A percentile compares a stretch with the other conserved stretches of the same genome.
phyloP scores from a whole-genome alignment of 257 asterid genomes.

The Haberlea rhodopensis region DNA sequence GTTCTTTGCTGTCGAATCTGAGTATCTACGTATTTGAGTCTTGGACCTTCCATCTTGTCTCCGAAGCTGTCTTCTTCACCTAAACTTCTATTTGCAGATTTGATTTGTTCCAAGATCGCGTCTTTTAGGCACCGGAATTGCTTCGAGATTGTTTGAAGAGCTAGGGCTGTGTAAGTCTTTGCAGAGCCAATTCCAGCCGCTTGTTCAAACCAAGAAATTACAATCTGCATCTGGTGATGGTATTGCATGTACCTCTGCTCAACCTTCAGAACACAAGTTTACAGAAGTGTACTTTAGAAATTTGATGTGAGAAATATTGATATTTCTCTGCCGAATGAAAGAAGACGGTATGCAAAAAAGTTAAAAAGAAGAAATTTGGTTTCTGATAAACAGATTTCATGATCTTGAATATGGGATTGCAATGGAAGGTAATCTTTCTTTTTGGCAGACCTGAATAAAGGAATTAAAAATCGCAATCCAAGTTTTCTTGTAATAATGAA shows the following conservation, averaged over 20 bases:
- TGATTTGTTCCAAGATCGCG: conserved; percentile 72
- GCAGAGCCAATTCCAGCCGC: conserved; percentile 87
- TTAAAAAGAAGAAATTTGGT: neutral
- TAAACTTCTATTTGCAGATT: conserved; percentile 63
- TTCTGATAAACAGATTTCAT: neutral
- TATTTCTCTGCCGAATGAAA: neutral
- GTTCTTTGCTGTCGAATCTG: conserved; percentile 93
- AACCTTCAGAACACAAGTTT: conserved; percentile 45
- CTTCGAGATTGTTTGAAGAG: conserved; percentile 85
- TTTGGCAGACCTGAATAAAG: neutral
- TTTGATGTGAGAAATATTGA: neutral
- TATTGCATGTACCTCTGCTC: conserved; percentile 95
- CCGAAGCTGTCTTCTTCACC: conserved; percentile 73
- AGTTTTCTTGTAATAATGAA: conserved; percentile 1
- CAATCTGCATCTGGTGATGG: conserved; percentile 90
- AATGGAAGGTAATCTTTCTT: neutral
- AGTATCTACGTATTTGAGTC: conserved; percentile 84
- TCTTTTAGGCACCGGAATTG: conserved; percentile 94
- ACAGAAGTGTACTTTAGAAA: neutral
- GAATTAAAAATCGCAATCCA: neutral
- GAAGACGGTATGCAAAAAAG: neutral
- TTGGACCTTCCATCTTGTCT: conserved; percentile 66
- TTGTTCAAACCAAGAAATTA: conserved; percentile 87
- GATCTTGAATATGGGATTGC: neutral
- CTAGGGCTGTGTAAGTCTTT: conserved; percentile 81